Base-by-base conservation (phyloP, 352 stramenopile species). In the Pythium periplocum region DNA sequence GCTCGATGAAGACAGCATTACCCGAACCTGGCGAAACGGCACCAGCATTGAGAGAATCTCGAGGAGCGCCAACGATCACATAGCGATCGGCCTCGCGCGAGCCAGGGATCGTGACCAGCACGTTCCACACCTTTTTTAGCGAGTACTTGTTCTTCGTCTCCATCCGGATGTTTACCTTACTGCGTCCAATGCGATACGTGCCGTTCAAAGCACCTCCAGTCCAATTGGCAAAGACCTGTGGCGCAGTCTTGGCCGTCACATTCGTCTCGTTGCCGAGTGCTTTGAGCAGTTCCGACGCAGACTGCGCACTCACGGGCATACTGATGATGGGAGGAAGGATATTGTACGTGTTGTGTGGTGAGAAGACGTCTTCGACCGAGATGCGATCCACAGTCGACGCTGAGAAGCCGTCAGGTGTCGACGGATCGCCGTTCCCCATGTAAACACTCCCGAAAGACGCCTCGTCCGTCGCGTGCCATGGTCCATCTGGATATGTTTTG, bases 391-490 rank as follows among this genome's bases (percentile, higher is more conserved):
- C 66, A 4, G 58, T 65, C 6, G 67, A 66, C 8, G 61, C 59
- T 6, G 78, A 91, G 50, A 87, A 84, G 1, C 80, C 75, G 51
- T 91, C 77, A 1, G 80, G 78, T 17, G 83, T 86, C 32, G 82
- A 88, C 37, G 83, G 83, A 47, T 94, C 83, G 3, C 81, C 83
- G 52, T 92, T 85, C 48, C 83, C 83, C 78, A 94, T 90, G 76
- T 90, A 92, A 4, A 88, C 83, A 33, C 66, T 89, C 4, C 82
- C 79, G 51, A 80, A 92, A 4, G 82, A 68, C 26, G 82, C 65
- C 10, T 78, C 66, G 10, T 68, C 68, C 26, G 61, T 72, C 26
- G 69, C 60, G 35, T 75, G 78, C 78, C 82, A 93, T 30, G 83
- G 81, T 11, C 83, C 83, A 39, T 90, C 75, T 1, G 81, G 79